Base-by-base conservation (phyloP, 257 asterid genomes). In the Fraxinus pennsylvanica region DNA sequence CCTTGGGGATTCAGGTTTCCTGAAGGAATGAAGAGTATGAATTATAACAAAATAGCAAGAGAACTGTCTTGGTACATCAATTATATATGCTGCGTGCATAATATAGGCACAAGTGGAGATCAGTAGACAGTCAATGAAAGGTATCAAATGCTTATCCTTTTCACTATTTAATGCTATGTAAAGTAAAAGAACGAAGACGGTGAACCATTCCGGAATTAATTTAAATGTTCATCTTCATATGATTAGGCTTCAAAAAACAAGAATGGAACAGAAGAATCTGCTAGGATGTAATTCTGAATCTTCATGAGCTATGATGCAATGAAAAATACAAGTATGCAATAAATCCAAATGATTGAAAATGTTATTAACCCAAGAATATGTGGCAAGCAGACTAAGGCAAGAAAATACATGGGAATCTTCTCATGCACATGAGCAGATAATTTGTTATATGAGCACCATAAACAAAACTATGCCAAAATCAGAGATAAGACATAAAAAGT, bases 1-100 rank as follows among this genome's bases (percentile, higher is more conserved):
- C 78, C 86, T 90, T 81, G 99, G 98, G 33, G 99, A 95, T 85
- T 91, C 98, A 54, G 94, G 96, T 85, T 91, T 95, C 88, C 99
- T 95, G 84, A 63, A 69, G 84, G 2, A 71, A 86, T 74, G 21
- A 66, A 32, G 63, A 81, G 50, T 41, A 10, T 9, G 69, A 10
- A 9, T 80, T 59, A 54, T 79, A 76, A 73, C 61, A 72, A 8
- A 59, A 76, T 59, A 74, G 72, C 5, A 22, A 78, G 5, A 6
- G 41, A 77, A 57, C 52, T 65, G 71, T 33, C 74, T 22, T 22
- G 54, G 33, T 35, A 36, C 29, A 73, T 69, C 74, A 36, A 45
- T 73, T 50, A 33, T n/a, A 61, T 35, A 22, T 6, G 54, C 36
- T 38, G 71, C 45, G 75, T 66, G 74, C 73, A 41, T 57, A 76